Base-by-base conservation (phyloP, 345 rosid genomes). In the Kandelia obovata region DNA sequence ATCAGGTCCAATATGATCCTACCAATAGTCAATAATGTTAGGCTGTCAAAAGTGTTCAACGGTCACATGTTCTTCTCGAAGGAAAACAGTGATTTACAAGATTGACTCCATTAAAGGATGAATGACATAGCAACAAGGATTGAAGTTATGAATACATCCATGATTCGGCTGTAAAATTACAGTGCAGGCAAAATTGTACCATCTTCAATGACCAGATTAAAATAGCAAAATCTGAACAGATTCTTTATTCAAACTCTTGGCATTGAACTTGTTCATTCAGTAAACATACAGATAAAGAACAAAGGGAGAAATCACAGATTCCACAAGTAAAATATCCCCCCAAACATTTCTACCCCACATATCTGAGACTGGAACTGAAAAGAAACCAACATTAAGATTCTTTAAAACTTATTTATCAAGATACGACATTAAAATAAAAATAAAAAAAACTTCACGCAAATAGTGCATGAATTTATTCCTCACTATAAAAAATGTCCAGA, bases 381-480 rank as follows among this genome's bases (percentile, higher is more conserved):
- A 61, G 35, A 60, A 74, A 71, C 39, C 13, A 23, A 31, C 63
- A 6, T 32, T 58, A 64, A 73, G 62, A 71, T 75, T 60, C 69
- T 61, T 47, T 55, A 31, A 76, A 62, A 27, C 59, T 52, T 58
- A 66, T 31, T 23, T 15, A 21, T 34, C 47, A 71, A 66, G 77
- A 62, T 64, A 58, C 39, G 10, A 58, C 62, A 58, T 49, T 4
- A 37, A 32, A 66, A 32, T 62, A 7, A 7, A 34, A 6, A 30
- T 30, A 73, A 70, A 62, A 79, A 51, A 83, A 71, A 70, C 77
- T 71, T 75, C 46, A 58, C 28, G 63, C 39, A 65, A 66, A 43
- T 39, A 68, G 68, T 57, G 59, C 15, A 47, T 34, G 67, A 55
- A 49, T 51, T 37, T 46, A 67, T 64, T 62, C 67, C 53, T 67